Base-by-base conservation (phyloP, 768 basidiomycete species). In the Kwoniella heveanensis region DNA sequence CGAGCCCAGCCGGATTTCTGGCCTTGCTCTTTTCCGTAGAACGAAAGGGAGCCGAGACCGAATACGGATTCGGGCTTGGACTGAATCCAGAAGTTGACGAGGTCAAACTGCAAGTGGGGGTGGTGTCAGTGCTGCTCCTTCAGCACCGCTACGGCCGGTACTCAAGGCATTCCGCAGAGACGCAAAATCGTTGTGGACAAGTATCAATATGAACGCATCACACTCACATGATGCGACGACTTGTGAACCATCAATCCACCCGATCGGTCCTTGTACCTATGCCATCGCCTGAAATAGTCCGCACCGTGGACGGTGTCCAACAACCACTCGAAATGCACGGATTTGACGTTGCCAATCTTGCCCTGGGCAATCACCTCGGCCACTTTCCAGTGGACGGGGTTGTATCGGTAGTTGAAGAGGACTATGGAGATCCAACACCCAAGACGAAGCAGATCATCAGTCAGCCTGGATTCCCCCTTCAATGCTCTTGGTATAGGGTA, bases 1-100 rank as follows among this genome's bases (percentile, higher is more conserved):
- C 75, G 82, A 3, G 82, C 84, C 83, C 83, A 84, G 6, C 84
- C 83, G 54, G 82, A 81, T 59, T 80, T 77, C 66, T 81, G 81
- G 0, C 84, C 84, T 44, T 81, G 82, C 63, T 82, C 78, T 5
- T 81, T 76, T 17, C 84, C 84, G 67, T 85, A 85, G 72, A 85
- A 85, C 1, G 81, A 82, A 3, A 84, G 77, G 30, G 77, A 79
- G 19, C 84, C 84, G 67, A 85, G 82, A 2, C 80, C 84, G 44
- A 83, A 84, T 21, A 85, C 84, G 3, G 78, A 79, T 52, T 80
- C 80, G 0, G 84, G 84, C 54, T 81, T 75, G 19, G 83, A 80
- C 39, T 83, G 80, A 62, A 85, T 80, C 85, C 84, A 85, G 83
- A 84, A 85, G 66, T 85, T 85, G 53, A 85, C 84, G 6, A 85